Evolutionary conservation across 2,329 filamentous ascomycete species (phyloP).

Genomic region (Trichoderma oligosporum): DNA sequence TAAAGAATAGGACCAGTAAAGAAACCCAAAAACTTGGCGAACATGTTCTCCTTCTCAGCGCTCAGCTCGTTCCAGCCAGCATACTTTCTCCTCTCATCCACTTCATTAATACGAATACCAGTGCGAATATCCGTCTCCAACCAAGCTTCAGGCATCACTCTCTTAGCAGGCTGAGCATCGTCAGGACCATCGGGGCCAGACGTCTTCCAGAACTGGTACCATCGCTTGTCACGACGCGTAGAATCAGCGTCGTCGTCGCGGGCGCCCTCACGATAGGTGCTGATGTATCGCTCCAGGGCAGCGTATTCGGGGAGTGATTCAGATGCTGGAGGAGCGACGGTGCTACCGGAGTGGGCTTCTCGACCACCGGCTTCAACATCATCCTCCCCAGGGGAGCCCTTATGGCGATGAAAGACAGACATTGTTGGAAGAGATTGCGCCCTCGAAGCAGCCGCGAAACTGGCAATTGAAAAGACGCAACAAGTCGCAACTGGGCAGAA

Average conservation of each 20-base stretch:
- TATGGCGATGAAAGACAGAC: constrained; percentile 15
- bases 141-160: constrained; percentile 66
- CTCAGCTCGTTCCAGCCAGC: constrained; percentile 87
- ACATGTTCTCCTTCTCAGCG: constrained; percentile 80
- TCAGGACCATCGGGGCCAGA: constrained; percentile 24
- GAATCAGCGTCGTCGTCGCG: constrained; percentile 3
- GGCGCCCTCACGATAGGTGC: constrained; percentile 15
- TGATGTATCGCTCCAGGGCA: constrained; percentile 14
- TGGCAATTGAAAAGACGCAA: constrained; percentile 18
- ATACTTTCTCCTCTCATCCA: constrained; percentile 59
- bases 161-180: constrained; percentile 47
- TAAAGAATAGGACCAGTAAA: constrained; percentile 76
- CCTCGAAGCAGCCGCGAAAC: constrained; percentile 17
- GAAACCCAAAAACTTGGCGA: constrained; percentile 78
- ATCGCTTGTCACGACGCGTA: constrained; percentile 14
- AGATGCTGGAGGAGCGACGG: constrained; percentile 3
- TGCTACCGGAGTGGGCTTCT: constrained; percentile 14
- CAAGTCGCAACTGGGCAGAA: constrained; percentile 17
- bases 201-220: constrained; percentile 14
- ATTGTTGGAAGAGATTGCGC: constrained; percentile 19
- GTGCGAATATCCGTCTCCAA: constrained; percentile 72
- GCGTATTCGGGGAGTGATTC: constrained; percentile 12
- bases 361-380: constrained; percentile 15
- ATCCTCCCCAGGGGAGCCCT: constrained; percentile 5
- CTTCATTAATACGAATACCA: constrained; percentile 71